A percentile compares a stretch with the other conserved stretches of the same genome.
These are phyloP conservation scores for Nectriaceae sp. DNA, from an alignment of 2,329 filamentous ascomycete species.

Conservation along the genomic window DNA sequence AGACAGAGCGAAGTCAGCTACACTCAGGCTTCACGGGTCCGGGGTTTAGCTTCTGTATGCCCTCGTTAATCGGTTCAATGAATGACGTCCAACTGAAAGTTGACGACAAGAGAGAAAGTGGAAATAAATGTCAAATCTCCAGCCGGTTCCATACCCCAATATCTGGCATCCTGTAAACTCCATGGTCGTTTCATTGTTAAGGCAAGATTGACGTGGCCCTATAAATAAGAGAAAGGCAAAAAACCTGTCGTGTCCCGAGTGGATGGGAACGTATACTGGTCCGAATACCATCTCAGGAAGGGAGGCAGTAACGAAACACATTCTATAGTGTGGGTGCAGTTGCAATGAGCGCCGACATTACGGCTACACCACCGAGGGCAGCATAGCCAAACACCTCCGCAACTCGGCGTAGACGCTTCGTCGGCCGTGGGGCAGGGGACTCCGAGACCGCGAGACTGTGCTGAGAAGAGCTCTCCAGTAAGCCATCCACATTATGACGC, in stretches of 20 bases:
- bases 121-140: too few species aligned
- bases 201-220: not conserved
- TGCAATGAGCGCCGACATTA: conserved; percentile 42
- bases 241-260: too few species aligned
- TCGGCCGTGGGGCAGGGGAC: conserved; percentile 13
- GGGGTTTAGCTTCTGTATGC: too few species aligned
- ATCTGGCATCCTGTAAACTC: conserved; percentile 18
- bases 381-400: conserved; percentile 39
- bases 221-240: not conserved
- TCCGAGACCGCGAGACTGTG: not conserved
- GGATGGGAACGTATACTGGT: too few species aligned
- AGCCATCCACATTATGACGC: not conserved
- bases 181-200: conserved; percentile 8
- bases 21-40: too few species aligned
- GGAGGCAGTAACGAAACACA: not conserved
- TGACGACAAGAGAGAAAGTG: too few species aligned
- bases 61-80: too few species aligned
- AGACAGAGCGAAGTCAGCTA: too few species aligned
- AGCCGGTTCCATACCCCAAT: too few species aligned
- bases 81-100: too few species aligned
- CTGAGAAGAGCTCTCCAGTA: not conserved
- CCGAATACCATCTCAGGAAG: not conserved
- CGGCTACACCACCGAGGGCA: conserved; percentile 40
- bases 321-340: conserved; percentile 35
- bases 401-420: conserved; percentile 36